phyloP scores from a whole-genome alignment of 106 monocot genomes.

The Apostasia shenzhenica region DNA sequence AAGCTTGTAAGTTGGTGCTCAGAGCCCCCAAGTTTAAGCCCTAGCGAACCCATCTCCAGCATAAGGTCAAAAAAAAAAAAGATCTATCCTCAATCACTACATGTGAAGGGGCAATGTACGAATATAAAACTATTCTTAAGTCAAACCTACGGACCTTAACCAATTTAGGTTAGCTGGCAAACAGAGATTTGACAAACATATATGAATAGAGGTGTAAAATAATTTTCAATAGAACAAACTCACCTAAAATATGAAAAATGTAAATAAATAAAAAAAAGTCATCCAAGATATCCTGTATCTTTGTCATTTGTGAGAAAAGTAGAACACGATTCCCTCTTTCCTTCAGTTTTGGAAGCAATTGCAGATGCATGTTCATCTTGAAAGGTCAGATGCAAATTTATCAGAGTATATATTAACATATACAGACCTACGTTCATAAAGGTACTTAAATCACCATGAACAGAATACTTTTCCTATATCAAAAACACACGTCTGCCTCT shows the following conservation, averaged over 20 bases:
- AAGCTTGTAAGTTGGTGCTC: too few relatives aligned
- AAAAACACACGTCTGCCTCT: too few relatives aligned
- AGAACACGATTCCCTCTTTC: conserved; percentile 44
- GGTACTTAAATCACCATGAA: background rate
- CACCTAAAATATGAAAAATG: conserved; percentile 28
- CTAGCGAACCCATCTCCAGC: too few relatives aligned
- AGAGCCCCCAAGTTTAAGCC: too few relatives aligned
- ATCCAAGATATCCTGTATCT: conserved; percentile 52
- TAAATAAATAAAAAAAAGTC: conserved; percentile 37
- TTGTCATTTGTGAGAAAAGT: conserved; percentile 51
- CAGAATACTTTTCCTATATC: background rate
- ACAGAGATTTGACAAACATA: too few relatives aligned
- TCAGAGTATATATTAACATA: background rate
- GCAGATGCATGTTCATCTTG: conserved; percentile 1
- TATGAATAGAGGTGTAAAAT: background rate
- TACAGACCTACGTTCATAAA: background rate
- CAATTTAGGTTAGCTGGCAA: too few relatives aligned
- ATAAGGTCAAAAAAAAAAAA: too few relatives aligned
- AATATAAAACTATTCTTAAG: too few relatives aligned
- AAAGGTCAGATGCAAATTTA: background rate
- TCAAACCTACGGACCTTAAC: too few relatives aligned
- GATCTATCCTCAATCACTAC: too few relatives aligned
- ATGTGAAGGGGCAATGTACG: too few relatives aligned
- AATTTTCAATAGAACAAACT: background rate
- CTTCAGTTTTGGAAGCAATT: conserved; percentile 48